Base-by-base conservation (phyloP, 305 asterid genomes). In the Nicotiana rustica region DNA sequence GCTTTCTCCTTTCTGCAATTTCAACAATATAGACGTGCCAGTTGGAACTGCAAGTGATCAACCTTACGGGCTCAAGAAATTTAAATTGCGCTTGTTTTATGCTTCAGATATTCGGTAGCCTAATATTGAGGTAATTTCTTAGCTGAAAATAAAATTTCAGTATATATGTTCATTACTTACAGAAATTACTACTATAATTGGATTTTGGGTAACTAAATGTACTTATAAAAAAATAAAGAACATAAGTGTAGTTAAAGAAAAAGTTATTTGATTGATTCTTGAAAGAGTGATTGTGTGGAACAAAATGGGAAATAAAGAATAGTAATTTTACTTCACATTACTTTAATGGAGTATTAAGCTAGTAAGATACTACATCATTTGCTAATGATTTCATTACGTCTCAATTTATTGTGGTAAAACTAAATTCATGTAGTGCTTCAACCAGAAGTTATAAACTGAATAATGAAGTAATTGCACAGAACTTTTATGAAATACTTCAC, bases 41-140 rank as follows among this genome's bases (percentile, higher is more conserved):
- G 98, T 96, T 64, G 88, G 99, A 89, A 94, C 98, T 12, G 97
- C 95, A 12, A 96, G 97, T 90, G 99, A 96, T 92, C 98, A 93
- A 87, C 91, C 98, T 5, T 92, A 96, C 86, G 89, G 99, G 87
- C 80, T 96, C 66, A 86, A 90, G 88, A 94, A 86, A 86, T 96
- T 94, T 86, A 96, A 88, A 86, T 81, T 93, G 84, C 86, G 98
- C 57, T 86, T 96, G 89, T 93, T 90, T 88, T 90, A 92, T 79
- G 92, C 91, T 47, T 84, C 97, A 2, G 96, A 94, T 81, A 86
- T 93, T 81, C 92, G 89, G 56, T 97, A 89, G 84, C 97, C 92
- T 2, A 85, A 90, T 86, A 68, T 80, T 44, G 96, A 94, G 97
- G 99, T 92, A 81, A 59, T 82, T 78, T 52, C 10, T 15, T 49